Evolutionary conservation across 257 asterid species (phyloP), one percentile per base, ranked within the genome.

Genomic region (Eustoma russellianum): DNA sequence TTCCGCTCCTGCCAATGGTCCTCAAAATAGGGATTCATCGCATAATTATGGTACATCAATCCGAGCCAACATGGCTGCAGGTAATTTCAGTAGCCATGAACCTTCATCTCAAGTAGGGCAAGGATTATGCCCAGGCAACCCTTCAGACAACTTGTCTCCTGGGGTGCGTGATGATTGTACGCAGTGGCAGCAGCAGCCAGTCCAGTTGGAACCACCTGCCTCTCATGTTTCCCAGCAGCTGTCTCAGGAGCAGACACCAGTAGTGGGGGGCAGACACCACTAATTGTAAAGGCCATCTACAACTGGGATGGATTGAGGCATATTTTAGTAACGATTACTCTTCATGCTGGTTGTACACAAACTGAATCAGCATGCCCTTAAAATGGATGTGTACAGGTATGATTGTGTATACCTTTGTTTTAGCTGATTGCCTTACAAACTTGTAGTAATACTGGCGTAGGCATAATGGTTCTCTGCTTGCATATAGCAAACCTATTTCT

Each of bases 351-450:
- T 61, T 77, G 54, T 56, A 64, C 71, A 73, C 73, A 41, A 62
- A 41, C 66, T 63, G 57, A 72, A 67, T 74, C 66, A 46, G 67
- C 75, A 61, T 66, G 67, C 73, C 60, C 60, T 56, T 16, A 59
- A 59, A 75, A 71, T 64, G 51, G 66, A 68, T 48, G 58, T 78
- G 92, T 79, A 77, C 87, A 91, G 95, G 98, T 83, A 53, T 41
- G 48, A 38, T 49, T 61, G 53, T 53, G 55, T 55, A 63, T 53
- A 50, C 55, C 28, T 15, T 52, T 38, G 12, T 8, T 11, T 57
- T 48, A 40, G 41, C 13, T 48, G 58, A 8, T 38, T 38, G 43
- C 9, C 12, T 38, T 38, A 38, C 7, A 38, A 38, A 38, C 3
- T 24, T 24, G 30, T 38, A 38, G 43, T 38, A 11, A 38, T 38